Evolutionary conservation across 2,329 filamentous ascomycete genomes (phyloP), one percentile per base, ranked within the genome.

Genomic region (Didymellaceae sp.): DNA sequence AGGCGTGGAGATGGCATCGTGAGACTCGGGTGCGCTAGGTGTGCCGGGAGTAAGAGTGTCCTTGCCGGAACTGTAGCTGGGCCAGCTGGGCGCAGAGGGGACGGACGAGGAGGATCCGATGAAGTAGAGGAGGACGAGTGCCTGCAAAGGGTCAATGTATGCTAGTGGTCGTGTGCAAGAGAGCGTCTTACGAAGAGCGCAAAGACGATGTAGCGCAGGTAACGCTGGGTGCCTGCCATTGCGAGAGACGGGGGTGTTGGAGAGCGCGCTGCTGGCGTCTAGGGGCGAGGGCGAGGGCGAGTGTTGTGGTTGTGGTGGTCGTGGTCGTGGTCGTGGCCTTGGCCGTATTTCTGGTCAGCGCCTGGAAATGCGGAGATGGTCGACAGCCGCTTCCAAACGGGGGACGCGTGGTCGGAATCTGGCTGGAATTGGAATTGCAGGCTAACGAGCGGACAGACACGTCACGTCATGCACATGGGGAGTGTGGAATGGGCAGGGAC

Each of bases 101-200:
- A 75, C 74, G 20, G 74, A 73, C 24, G 80, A 84, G 56, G 79
- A 88, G 38, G 79, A 83, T 57, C 90, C 89, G 68, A 96, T 84
- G 76, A 93, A 91, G 78, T 93, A 94, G 72, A 96, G 82, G 56
- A 95, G 79, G 57, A 86, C 80, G 57, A 95, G 75, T 49, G 85
- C 77, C 81, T 84, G 60, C 7, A 25, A 16, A 31, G 16, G 30
- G 55, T 65, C 42, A 64, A 38, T 54, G 33, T 6, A 35, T 39
- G 48, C 24, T 18, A 17, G 25, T n/a, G 34, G 30, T 17, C 11
- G 24, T 13, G n/a, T n/a, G n/a, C 13, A 9, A 8, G 30, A 17
- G 46, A 37, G 18, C n/a, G 31, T 14, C 57, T 70, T 83, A 96
- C 92, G 70, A 96, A 87, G 69, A 91, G 82, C 52, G 91, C 89